Evolutionary conservation across 2,329 filamentous ascomycete species (phyloP).

Genomic region (Neopestalotiopsis sp.): DNA sequence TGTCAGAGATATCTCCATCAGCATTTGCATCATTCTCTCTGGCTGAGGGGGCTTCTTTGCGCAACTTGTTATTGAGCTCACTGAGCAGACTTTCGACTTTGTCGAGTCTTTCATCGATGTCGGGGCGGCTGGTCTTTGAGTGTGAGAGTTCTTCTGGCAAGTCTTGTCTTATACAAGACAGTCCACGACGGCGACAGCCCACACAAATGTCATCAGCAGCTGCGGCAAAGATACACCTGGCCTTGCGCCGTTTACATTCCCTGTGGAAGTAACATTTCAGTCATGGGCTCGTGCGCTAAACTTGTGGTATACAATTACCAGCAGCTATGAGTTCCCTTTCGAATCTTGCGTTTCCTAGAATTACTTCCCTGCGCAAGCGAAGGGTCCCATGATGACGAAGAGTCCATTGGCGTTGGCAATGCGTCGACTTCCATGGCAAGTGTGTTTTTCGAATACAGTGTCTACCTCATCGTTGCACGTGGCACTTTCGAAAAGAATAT

Average conservation of each 20-base stretch:
- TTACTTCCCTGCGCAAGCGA: not conserved
- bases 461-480: not conserved
- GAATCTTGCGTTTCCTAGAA: not conserved
- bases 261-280: not conserved
- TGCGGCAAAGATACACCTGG: not conserved
- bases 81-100: conserved; percentile 7
- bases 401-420: not conserved
- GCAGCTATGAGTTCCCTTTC: conserved; percentile 7
- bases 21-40: not conserved
- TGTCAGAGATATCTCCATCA: not conserved
- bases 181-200: not conserved
- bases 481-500: not conserved
- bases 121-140: not conserved
- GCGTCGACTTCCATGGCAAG: not conserved
- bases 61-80: not conserved
- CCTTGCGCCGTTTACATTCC: conserved; percentile 3
- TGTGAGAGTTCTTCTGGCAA: not conserved
- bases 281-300: not conserved
- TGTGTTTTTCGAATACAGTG: not conserved
- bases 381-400: not conserved
- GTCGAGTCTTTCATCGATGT: conserved; percentile 9
- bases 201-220: conserved; percentile 2
- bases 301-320: not conserved
- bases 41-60: not conserved
- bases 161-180: not conserved